Evolutionary conservation across 352 stramenopile genomes (phyloP), one percentile per base, ranked within the genome.

Genomic region (Albugo laibachii): DNA sequence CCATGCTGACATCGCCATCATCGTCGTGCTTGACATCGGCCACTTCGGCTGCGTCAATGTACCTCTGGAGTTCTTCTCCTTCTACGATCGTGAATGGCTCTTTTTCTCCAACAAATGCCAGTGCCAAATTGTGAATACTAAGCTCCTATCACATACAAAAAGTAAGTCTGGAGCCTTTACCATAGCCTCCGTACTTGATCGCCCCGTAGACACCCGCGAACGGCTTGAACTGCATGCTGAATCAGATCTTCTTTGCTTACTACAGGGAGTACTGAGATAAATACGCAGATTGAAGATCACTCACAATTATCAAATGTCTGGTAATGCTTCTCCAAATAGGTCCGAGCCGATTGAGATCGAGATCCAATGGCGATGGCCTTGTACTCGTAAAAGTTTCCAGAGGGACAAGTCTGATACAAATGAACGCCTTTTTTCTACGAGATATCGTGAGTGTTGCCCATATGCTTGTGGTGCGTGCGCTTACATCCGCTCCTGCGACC

Each of bases 241-340:
- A 98, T 97, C 44, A 99, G 74, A 48, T 98, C 92, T 53, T 99
- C 94, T 54, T 82, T 79, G 54, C 58, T 62, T 54, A 85, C 78
- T 91, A 45, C 39, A 47, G 37, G 11, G 13, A 48, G 48, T 10
- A 10, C 16, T 43, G 16, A 43, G 38, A 43, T 43, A 3, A 8
- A 24, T 24, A 19, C 16, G 8, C 20, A 19, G 38, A 10, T 3
- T 24, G 3, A 24, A 24, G 3, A 3, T 10, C 15, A 80, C 73
- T 50, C 63, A 91, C 78, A 64, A 55, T 71, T 68, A 21, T 62
- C 53, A 58, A 98, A 98, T 41, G 56, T 85, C 48, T 97, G 81
- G 55, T 94, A 95, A 66, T 98, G 87, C 67, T 98, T 99, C 70
- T 99, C 95, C 38, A 99, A 73, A 66, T 99, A 98, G 50, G 95